Evolutionary conservation across 768 basidiomycete genomes (phyloP).

Genomic region (Macrocybe gigantea): DNA sequence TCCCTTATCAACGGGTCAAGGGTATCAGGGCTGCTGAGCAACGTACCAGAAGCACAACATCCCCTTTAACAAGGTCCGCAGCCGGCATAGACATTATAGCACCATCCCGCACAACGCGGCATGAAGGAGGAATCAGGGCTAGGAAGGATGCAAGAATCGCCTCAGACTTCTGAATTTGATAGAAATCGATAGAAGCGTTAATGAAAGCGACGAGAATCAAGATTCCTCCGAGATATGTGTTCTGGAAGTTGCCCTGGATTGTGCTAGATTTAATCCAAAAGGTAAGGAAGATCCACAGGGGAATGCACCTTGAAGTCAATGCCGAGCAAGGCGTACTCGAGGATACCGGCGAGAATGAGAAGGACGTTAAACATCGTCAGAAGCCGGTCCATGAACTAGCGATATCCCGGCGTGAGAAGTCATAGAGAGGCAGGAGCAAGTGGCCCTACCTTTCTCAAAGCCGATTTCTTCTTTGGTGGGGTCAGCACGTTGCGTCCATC

Average conservation of each 20-base stretch:
- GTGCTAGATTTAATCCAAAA: slow-evolving; percentile 8
- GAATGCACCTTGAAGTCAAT: slow-evolving; percentile 48
- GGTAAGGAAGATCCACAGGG: background rate
- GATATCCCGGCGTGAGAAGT: slow-evolving; percentile 5
- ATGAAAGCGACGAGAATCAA: slow-evolving; percentile 62
- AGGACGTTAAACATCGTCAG: slow-evolving; percentile 63
- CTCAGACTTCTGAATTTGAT: slow-evolving; percentile 70
- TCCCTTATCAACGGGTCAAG: background rate
- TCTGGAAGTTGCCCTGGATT: slow-evolving; percentile 48
- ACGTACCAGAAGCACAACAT: slow-evolving; percentile 55
- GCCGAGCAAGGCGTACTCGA: slow-evolving; percentile 61
- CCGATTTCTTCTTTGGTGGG: slow-evolving; percentile 62
- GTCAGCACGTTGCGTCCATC: slow-evolving; percentile 62
- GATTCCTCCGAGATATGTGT: slow-evolving; percentile 67
- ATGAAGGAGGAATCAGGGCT: slow-evolving; percentile 69
- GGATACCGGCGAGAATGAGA: slow-evolving; percentile 57
- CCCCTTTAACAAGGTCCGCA: slow-evolving; percentile 59
- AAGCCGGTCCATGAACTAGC: slow-evolving; percentile 58
- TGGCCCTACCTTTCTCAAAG: slow-evolving; percentile 48
- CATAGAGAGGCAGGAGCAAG: background rate
- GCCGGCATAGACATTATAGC: slow-evolving; percentile 51
- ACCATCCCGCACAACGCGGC: slow-evolving; percentile 56
- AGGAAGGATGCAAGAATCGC: slow-evolving; percentile 68
- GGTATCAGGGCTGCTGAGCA: too few species aligned
- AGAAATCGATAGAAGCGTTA: slow-evolving; percentile 67